phyloP scores from a whole-genome alignment of 257 asterid genomes.

The Oldenlandia corymbosa region DNA sequence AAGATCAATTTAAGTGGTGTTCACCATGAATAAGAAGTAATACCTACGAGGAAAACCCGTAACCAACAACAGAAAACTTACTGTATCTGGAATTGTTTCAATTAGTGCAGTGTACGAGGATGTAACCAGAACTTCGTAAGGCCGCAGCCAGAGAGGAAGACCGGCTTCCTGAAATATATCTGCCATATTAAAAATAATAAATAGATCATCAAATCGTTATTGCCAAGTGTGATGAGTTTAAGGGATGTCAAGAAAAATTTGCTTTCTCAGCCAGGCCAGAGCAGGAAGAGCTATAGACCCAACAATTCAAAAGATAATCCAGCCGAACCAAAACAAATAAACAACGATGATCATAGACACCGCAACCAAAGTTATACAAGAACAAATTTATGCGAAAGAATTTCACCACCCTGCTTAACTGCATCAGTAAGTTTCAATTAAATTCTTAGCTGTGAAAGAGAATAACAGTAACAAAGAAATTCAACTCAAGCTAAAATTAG shows the following conservation, averaged over 20 bases:
- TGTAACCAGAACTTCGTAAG: slow-evolving; percentile 92
- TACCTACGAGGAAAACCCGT: neutral
- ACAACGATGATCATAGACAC: neutral
- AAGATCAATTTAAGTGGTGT: slow-evolving; percentile 8
- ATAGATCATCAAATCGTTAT: neutral
- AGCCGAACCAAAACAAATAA: neutral
- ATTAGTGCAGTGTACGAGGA: slow-evolving; percentile 96
- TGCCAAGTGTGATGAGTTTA: neutral
- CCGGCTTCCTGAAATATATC: slow-evolving; percentile 99
- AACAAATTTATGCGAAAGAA: too few species aligned
- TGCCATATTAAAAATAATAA: slow-evolving; percentile 39
- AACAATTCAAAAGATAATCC: neutral
- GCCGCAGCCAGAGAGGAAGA: slow-evolving; percentile 97
- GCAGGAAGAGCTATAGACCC: neutral
- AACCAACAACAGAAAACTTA: slow-evolving; percentile 23
- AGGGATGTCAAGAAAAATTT: neutral
- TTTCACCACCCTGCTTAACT: neutral
- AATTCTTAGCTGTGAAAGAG: neutral
- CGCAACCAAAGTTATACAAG: too few species aligned
- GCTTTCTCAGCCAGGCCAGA: neutral
- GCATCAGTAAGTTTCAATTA: neutral
- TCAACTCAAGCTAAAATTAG: neutral
- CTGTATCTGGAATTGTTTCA: slow-evolving; percentile 99
- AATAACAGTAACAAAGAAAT: too few species aligned
- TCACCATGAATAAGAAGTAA: neutral